Conservation (phyloP, 23 red algal genomes). For the Cyanidioschyzon merolae region DNA sequence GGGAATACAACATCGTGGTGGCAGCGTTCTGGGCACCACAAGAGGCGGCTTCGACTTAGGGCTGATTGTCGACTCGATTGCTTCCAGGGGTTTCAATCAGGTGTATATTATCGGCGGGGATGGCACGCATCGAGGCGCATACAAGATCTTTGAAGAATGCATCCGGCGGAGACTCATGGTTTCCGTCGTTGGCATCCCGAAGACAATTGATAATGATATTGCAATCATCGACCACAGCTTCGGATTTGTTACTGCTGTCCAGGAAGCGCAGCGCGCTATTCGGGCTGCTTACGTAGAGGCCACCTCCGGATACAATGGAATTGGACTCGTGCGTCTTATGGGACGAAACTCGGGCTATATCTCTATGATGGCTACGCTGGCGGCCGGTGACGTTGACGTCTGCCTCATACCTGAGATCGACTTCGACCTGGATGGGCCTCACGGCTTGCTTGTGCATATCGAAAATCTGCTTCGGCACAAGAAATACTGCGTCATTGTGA, state of each 20-base stretch:
- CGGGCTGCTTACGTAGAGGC: constrained; percentile 76
- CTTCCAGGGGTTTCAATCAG: constrained; percentile 45
- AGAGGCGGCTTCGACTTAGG: constrained; percentile 69
- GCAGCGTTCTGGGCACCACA: constrained; percentile 57
- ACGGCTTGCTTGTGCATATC: constrained; percentile 56
- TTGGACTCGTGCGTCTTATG: constrained; percentile 77
- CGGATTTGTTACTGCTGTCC: constrained; percentile 85
- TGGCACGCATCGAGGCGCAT: constrained; percentile 68
- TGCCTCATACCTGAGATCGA: constrained; percentile 77
- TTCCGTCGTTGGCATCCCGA: constrained; percentile 62
- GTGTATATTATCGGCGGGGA: constrained; percentile 82
- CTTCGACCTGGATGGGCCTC: constrained; percentile 47
- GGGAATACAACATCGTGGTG: constrained; percentile 61
- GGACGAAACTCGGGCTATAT: constrained; percentile 88
- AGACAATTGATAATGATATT: constrained; percentile 98
- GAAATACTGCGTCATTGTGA: constrained; percentile 63
- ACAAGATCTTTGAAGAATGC: constrained; percentile 41
- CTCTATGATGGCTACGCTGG: constrained; percentile 50
- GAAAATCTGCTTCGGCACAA: constrained; percentile 38
- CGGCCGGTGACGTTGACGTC: constrained; percentile 67
- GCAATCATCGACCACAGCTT: constrained; percentile 66
- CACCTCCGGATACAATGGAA: constrained; percentile 50
- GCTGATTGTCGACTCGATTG: constrained; percentile 70
- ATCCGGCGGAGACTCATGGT: constrained; percentile 34
- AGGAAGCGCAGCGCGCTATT: constrained; percentile 81